Evolutionary conservation across 2,329 filamentous ascomycete species (phyloP), one percentile per base, ranked within the genome.

Genomic region (Myriosclerotinia curreyana): DNA sequence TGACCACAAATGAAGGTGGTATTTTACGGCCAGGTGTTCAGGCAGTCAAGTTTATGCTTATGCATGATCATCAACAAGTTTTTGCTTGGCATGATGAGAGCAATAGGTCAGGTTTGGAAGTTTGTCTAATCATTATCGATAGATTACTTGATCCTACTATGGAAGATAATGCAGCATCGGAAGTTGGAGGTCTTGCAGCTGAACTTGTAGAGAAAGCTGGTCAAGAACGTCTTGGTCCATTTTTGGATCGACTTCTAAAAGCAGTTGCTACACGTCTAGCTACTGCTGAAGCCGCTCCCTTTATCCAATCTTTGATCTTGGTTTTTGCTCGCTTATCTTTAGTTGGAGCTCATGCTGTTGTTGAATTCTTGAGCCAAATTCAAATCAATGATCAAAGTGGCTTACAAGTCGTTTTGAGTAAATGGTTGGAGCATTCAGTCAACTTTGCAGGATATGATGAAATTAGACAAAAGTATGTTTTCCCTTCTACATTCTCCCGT

Each of bases 381-480:
- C 84, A 92, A 70, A 90, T 98, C 69, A 85, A 86, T 55, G 88
- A 87, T 22, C 82, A 90, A 73, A 96, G 83, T 72, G 95, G 93
- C n/a, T 79, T 99, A 9, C 86, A 93, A 68, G 87, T 97, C 31
- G 95, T 99, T 4, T 79, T 98, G 69, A 84, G 87, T 77, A 97
- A 98, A 78, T 99, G 95, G 95, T 81, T 99, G 0, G 95, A 98
- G 79, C 96, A 98, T 77, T 96, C 92, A 5, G 85, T 96, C 76
- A 96, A 90, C 76, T 99, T 99, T 77, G 92, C 92, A n/a, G 95
- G 95, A 15, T 99, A 97, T 71, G 93, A 98, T 72, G 94, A 97
- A 76, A 98, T 98, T 71, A 86, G 93, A 70, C 92, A 97, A 76
- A 99, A 98, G 90, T 93, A 80, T 76, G 87, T 80, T n/a, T 40